phyloP scores from a whole-genome alignment of 495 filamentous ascomycete species.

The Penicillium cosmopolitanum region DNA sequence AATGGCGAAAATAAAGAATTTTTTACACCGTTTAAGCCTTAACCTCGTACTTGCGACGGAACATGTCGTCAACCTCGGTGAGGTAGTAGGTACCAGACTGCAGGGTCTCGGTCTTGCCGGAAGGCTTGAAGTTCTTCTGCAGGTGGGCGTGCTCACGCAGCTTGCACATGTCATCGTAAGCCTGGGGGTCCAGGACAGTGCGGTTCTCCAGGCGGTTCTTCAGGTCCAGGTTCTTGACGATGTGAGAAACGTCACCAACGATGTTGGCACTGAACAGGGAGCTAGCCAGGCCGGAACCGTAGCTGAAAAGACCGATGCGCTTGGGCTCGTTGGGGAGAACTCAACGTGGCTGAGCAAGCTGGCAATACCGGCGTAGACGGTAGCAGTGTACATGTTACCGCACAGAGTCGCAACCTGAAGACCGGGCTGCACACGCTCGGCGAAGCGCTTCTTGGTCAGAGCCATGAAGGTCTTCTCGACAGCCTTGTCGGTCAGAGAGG shows the following conservation, averaged over 20 bases:
- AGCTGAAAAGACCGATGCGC: conserved; percentile 90
- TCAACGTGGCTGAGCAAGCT: conserved; percentile 74
- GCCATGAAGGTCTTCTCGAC: conserved; percentile 98
- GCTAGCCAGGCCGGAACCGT: conserved; percentile 89
- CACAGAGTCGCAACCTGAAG: conserved; percentile 90
- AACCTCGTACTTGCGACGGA: conserved; percentile 83
- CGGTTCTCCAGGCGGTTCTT: conserved; percentile 73
- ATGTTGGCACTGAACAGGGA: conserved; percentile 89
- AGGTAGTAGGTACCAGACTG: conserved; percentile 85
- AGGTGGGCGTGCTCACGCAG: conserved; percentile 93
- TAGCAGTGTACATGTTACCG: conserved; percentile 99
- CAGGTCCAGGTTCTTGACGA: conserved; percentile 79
- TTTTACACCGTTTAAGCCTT: conserved; percentile 66
- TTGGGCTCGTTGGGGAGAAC: conserved; percentile 75
- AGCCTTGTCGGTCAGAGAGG: conserved; percentile 86
- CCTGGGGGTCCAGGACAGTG: conserved; percentile 74
- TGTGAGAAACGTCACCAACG: conserved; percentile 72
- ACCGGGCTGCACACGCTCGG: conserved; percentile 80
- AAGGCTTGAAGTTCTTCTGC: conserved; percentile 84
- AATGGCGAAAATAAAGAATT: conserved; percentile 11
- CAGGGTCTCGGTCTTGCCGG: conserved; percentile 78
- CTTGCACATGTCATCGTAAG: conserved; percentile 94
- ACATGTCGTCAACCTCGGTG: conserved; percentile 90
- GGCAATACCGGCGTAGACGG: conserved; percentile 85
- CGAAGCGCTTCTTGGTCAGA: conserved; percentile 94